Conservation (phyloP, 164 flowering plant genomes). For the Stephania yunnanensis region DNA sequence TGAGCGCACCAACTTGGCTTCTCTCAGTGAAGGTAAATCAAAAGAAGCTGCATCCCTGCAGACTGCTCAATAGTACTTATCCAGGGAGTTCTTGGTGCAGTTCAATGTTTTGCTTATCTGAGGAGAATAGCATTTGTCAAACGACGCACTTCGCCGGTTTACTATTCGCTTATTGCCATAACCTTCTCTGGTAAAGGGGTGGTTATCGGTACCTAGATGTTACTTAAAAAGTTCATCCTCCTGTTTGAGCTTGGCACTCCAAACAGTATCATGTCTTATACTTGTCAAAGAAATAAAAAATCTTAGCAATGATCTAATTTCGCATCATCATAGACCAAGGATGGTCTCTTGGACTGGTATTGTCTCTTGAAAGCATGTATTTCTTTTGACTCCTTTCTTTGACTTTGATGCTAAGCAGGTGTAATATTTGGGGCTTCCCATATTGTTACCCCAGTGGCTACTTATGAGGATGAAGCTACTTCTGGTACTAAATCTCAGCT, state of each 20-base stretch:
- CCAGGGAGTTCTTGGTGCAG: neutral
- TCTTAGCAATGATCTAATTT: neutral
- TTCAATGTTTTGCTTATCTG: neutral
- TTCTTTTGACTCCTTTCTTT: neutral
- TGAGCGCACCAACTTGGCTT: conserved; percentile 58
- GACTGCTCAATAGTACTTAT: neutral
- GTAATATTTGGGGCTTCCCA: conserved; percentile 49
- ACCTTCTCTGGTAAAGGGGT: neutral
- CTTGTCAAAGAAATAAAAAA: neutral
- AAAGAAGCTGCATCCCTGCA: neutral
- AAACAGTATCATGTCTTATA: neutral
- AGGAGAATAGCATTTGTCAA: neutral
- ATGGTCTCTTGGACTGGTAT: neutral
- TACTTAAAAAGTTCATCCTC: neutral
- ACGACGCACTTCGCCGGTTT: neutral
- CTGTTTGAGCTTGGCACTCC: neutral
- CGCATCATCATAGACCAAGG: neutral
- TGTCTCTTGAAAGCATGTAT: neutral
- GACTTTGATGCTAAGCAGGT: conserved; percentile 35
- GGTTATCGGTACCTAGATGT: neutral
- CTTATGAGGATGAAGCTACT: conserved; percentile 39
- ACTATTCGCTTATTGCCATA: neutral
- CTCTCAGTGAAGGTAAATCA: conserved; percentile 70
- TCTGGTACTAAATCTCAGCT: conserved; percentile 43
- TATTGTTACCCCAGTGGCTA: conserved; percentile 52